Conservation (phyloP, 495 filamentous ascomycete genomes). For the Trichocladium uniseriatum region DNA sequence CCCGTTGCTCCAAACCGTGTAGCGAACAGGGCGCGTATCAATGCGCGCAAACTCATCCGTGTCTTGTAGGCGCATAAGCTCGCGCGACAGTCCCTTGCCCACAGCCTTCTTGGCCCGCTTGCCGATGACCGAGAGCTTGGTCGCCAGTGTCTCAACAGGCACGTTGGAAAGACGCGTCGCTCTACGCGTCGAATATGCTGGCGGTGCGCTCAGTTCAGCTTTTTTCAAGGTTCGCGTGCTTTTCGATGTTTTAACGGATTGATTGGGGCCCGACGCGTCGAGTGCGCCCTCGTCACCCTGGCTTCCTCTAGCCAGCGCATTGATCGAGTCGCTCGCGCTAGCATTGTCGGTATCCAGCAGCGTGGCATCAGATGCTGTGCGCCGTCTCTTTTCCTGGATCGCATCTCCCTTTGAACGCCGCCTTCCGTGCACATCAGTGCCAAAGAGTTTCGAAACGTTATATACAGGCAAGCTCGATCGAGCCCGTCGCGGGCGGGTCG, state of each 20-base stretch:
- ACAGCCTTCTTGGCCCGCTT: slow-evolving; percentile 39
- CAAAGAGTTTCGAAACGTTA: slow-evolving; percentile 44
- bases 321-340: slow-evolving; percentile 8
- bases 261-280: slow-evolving; percentile 19
- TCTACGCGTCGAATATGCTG: slow-evolving; percentile 26
- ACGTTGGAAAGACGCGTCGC: slow-evolving; percentile 36
- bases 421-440: slow-evolving; percentile 37
- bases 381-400: slow-evolving; percentile 28
- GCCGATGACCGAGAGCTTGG: slow-evolving; percentile 35
- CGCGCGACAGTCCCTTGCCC: slow-evolving; percentile 37
- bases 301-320: slow-evolving; percentile 21
- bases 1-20: slow-evolving; percentile 47
- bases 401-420: slow-evolving; percentile 32
- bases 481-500: slow-evolving; percentile 37
- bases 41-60: slow-evolving; percentile 47
- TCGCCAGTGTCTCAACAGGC: slow-evolving; percentile 36
- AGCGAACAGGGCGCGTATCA: slow-evolving; percentile 40
- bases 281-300: not conserved
- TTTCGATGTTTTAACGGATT: slow-evolving; percentile 26
- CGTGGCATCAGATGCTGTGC: slow-evolving; percentile 35
- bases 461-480: slow-evolving; percentile 42
- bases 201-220: slow-evolving; percentile 24
- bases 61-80: slow-evolving; percentile 41
- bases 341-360: slow-evolving; percentile 13
- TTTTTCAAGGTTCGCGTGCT: slow-evolving; percentile 17